Evolutionary conservation across 1,284 basidiomycete species (phyloP), one percentile per base, ranked within the genome.

Genomic region (Pulchroboletus neoregius): DNA sequence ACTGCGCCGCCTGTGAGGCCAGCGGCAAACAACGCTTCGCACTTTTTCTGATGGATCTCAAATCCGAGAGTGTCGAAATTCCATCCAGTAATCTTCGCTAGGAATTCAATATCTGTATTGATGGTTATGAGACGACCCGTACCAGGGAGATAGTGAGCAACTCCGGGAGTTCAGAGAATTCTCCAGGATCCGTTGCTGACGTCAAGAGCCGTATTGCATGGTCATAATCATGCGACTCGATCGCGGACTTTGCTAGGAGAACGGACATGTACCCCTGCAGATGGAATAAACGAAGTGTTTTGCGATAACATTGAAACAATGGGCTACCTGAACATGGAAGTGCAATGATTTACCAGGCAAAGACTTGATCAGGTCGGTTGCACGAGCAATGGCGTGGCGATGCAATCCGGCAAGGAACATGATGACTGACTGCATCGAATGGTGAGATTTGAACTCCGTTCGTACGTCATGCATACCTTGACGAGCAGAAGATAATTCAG

Each of bases 131-230:
- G 18, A 30, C 12, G 7, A 10, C 1, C 12, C 57, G 3, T 33
- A 59, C 57, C 57, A 56, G n/a, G 0, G 54, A 57, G 16, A 56
- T 5, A 6, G 56, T 55, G 40, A 57, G 4, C 28, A 56, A 32
- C 39, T 55, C 54, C 5, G 50, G 42, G 12, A 38, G 33, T 6
- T 49, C 43, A 23, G 22, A 35, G 6, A 37, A 38, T 20, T 50
- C 37, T 13, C 45, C 54, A 11, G 37, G 45, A 30, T 43, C 34
- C 15, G 36, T 23, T 8, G 15, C 10, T 13, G 50, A 58, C 16
- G 37, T 12, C 50, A 55, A 27, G 10, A 55, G 30, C 8, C 40
- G 42, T 37, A 45, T 36, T 11, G 45, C 54, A 18, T 11, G 11
- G 5, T 54, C 38, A 43, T 54, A 50, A 33, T 55, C 38, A 2